Evolutionary conservation across 129 eudicot species (phyloP).

Genomic region (Lactuca sativa): DNA sequence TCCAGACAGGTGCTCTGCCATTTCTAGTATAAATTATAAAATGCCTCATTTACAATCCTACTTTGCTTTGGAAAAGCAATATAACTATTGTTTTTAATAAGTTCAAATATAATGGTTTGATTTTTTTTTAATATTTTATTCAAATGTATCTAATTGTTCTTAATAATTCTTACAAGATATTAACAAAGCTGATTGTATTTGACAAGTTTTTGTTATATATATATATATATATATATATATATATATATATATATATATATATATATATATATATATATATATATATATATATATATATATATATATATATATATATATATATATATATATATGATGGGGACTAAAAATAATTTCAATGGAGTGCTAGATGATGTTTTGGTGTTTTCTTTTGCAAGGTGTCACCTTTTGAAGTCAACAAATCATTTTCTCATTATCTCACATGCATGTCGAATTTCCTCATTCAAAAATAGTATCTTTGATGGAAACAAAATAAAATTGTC

Average conservation of each 20-base stretch:
- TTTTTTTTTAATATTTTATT: too few relatives aligned
- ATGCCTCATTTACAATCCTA: slow-evolving; percentile 9
- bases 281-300: too few relatives aligned
- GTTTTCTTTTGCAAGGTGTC: slow-evolving; percentile 15
- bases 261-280: too few relatives aligned
- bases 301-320: too few relatives aligned
- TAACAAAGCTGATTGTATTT: background rate
- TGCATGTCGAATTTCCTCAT: background rate
- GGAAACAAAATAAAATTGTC: background rate
- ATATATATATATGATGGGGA: background rate
- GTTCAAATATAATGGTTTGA: background rate
- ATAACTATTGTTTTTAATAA: background rate
- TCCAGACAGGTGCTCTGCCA: slow-evolving; percentile 28
- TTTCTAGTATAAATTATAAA: slow-evolving; percentile 7
- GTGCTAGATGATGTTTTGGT: background rate
- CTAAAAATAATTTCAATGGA: slow-evolving; percentile 4
- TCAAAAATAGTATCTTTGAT: background rate
- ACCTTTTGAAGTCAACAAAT: slow-evolving; percentile 19
- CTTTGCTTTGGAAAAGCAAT: background rate
- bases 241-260: too few relatives aligned
- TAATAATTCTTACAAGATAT: background rate
- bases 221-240: too few relatives aligned
- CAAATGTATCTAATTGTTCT: background rate
- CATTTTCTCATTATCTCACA: background rate
- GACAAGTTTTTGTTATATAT: too few relatives aligned